Base-by-base conservation (phyloP, 2,329 filamentous ascomycete genomes). In the Fusarium piperis region DNA sequence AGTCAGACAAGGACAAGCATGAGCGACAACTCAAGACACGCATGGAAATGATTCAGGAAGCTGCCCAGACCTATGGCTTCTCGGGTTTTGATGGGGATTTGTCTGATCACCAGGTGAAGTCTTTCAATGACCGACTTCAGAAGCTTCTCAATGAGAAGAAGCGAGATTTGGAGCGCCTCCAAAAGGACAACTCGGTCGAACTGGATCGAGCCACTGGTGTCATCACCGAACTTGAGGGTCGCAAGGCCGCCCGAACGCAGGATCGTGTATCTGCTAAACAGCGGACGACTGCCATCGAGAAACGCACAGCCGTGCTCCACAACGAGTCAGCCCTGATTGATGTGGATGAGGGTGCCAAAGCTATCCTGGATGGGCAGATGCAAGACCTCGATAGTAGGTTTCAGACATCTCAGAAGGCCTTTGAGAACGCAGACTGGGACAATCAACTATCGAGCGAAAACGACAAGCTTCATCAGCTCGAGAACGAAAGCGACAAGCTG, bases 1-100 rank as follows among this genome's bases (percentile, higher is more conserved):
- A 96, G 80, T 95, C 95, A 3, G 92, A 97, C 78, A 94, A 95
- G 82, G 92, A 93, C 68, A 93, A 92, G 75, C 94, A 96, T 78
- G 94, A 98, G 78, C 89, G 92, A 5, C 93, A 98, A 72, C 79
- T 97, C 4, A 85, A 89, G 73, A 85, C 88, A 48, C 92, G 95
- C 39, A 87, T 92, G 76, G 86, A 88, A 11, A 88, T 97, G 79
- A 90, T 98, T 62, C 94, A 91, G 71, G 91, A 95, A 64, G 90
- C 93, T 38, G 94, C 95, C 16, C 87, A 89, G 51, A 86, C 86
- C 28, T 93, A 97, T 80, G 91, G 89, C 65, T 93, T 99, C 69
- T 91, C 94, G 35, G 95, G 95, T 0, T 97, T 93, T 77, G 94
- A 97, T 70, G 89, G 91, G 20, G 90, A 94, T 13, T 83, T 97